Evolutionary conservation across 2,329 filamentous ascomycete species (phyloP).

Genomic region (Colletotrichum higginsianum): DNA sequence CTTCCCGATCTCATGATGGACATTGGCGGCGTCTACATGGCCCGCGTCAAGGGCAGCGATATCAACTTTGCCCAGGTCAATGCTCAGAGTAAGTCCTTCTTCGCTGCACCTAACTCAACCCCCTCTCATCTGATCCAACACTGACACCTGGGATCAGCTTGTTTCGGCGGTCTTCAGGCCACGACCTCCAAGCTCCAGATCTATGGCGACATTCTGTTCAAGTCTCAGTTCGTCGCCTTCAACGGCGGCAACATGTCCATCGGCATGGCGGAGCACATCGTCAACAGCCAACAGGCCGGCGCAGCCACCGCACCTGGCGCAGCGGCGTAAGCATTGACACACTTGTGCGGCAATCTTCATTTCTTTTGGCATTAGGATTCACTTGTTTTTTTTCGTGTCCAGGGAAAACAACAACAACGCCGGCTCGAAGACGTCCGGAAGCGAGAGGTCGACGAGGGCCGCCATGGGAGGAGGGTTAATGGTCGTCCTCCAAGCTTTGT

Average conservation of each 20-base stretch:
- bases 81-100: constrained; percentile 61
- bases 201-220: constrained; percentile 74
- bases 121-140: not conserved
- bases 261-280: constrained; percentile 59
- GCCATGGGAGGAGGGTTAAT: constrained; percentile 32
- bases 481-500: constrained; percentile 21
- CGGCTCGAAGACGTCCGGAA: constrained; percentile 24
- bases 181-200: constrained; percentile 71
- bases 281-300: constrained; percentile 29
- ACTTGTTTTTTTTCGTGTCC: constrained; percentile 29
- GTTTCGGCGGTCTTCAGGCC: constrained; percentile 79
- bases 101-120: too few relatives aligned
- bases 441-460: constrained; percentile 11
- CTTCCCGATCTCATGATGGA: constrained; percentile 68
- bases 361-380: constrained; percentile 36
- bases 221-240: constrained; percentile 72
- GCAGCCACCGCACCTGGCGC: constrained; percentile 26
- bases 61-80: constrained; percentile 68
- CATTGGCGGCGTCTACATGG: constrained; percentile 71
- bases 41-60: constrained; percentile 67
- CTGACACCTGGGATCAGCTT: constrained; percentile 56
- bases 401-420: constrained; percentile 35
- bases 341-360: constrained; percentile 5
- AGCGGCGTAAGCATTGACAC: constrained; percentile 41
- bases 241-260: constrained; percentile 69